Evolutionary conservation across 2,329 filamentous ascomycete genomes (phyloP).

Genomic region (Dactylonectria macrodidyma): DNA sequence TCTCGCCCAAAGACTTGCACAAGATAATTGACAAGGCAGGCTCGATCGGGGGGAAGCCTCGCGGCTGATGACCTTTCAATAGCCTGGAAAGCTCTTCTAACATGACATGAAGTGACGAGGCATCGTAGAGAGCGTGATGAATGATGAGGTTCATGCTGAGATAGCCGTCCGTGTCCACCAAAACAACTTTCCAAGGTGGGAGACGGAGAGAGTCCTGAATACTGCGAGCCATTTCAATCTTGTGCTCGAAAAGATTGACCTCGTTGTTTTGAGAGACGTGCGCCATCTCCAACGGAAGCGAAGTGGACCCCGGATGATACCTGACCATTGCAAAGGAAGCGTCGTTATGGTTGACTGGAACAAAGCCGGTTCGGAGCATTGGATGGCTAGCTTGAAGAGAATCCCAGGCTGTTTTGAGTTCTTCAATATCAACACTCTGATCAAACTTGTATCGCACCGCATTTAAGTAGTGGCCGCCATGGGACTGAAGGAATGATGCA

Average conservation of each 20-base stretch:
- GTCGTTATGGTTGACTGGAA: conserved; percentile 70
- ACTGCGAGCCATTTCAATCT: conserved; percentile 45
- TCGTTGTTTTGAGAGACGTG: background rate
- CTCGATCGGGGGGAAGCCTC: conserved; percentile 47
- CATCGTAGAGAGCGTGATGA: conserved; percentile 91
- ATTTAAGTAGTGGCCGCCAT: conserved; percentile 83
- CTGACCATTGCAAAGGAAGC: conserved; percentile 83
- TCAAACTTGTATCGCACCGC: conserved; percentile 71
- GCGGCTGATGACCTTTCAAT: conserved; percentile 41
- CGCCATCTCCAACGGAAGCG: conserved; percentile 32
- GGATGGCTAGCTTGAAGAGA: conserved; percentile 69
- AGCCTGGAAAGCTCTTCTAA: conserved; percentile 68
- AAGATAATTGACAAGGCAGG: conserved; percentile 60
- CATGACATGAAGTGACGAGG: conserved; percentile 77
- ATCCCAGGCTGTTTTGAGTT: conserved; percentile 73
- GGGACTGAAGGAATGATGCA: conserved; percentile 78
- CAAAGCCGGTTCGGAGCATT: conserved; percentile 85
- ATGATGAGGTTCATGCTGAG: conserved; percentile 64
- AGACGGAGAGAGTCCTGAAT: conserved; percentile 62
- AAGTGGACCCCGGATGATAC: conserved; percentile 53
- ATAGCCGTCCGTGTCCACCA: conserved; percentile 55
- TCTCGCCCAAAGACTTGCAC: conserved; percentile 46
- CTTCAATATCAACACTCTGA: conserved; percentile 52
- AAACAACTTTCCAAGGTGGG: conserved; percentile 75
- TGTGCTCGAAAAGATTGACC: conserved; percentile 57